These are phyloP conservation scores for Leishmania braziliensis DNA, from an alignment of 208 protist species.

Conservation along the genomic window DNA sequence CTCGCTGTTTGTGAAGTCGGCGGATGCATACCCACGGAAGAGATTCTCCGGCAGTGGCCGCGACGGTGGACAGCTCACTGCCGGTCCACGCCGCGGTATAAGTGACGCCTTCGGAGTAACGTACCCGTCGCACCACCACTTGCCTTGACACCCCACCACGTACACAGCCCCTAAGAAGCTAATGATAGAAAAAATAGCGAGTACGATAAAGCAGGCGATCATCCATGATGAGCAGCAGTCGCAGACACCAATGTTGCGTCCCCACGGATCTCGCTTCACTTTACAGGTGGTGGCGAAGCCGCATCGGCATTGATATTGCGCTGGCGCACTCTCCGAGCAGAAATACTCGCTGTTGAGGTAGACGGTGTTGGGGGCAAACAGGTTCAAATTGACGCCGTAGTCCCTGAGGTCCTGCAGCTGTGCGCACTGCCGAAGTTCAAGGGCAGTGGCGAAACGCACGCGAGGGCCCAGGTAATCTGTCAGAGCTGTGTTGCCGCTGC, in stretches of 20 bases:
- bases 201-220: slow-evolving; percentile 41
- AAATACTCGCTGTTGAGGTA: slow-evolving; percentile 35
- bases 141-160: slow-evolving; percentile 33
- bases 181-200: slow-evolving; percentile 26
- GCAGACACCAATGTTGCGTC: slow-evolving; percentile 66
- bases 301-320: slow-evolving; percentile 39
- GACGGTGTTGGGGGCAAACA: slow-evolving; percentile 17
- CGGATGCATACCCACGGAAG: slow-evolving; percentile 57
- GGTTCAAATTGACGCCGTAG: slow-evolving; percentile 26
- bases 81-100: slow-evolving; percentile 48
- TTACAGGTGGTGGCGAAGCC: slow-evolving; percentile 26
- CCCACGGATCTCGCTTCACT: slow-evolving; percentile 31
- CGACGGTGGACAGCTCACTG: slow-evolving; percentile 36
- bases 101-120: slow-evolving; percentile 30
- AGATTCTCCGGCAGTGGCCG: slow-evolving; percentile 48
- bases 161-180: slow-evolving; percentile 34
- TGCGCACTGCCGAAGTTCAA: slow-evolving; percentile 12
- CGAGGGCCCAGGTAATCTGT: not conserved
- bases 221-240: slow-evolving; percentile 64
- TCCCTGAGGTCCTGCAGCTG: slow-evolving; percentile 12
- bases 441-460: slow-evolving; percentile 2
- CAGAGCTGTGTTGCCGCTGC: too few species aligned
- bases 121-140: slow-evolving; percentile 75
- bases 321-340: slow-evolving; percentile 19
- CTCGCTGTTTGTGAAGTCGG: slow-evolving; percentile 52